Conservation (phyloP, 1,139 yeast species). For the Candida tropicalis region DNA sequence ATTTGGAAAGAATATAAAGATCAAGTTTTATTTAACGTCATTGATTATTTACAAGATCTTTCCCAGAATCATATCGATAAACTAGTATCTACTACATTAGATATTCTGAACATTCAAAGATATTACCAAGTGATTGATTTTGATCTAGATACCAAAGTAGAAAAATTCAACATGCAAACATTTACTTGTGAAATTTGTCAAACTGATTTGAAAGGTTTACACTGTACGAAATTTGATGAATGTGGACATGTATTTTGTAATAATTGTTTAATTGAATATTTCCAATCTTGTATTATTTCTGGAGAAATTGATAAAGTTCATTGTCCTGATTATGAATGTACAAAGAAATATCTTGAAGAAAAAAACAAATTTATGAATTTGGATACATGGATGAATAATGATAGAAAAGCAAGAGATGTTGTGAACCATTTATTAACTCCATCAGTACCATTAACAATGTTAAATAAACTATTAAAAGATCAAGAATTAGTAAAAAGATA, state of each 20-base stretch:
- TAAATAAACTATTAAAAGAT: constrained; percentile 30
- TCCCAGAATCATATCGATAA: constrained; percentile 18
- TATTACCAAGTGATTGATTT: constrained; percentile 15
- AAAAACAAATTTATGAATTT: constrained; percentile 26
- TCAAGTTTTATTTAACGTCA: constrained; percentile 45
- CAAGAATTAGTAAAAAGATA: constrained; percentile 40
- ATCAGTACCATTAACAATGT: constrained; percentile 32
- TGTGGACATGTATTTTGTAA: constrained; percentile 61
- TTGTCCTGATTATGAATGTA: constrained; percentile 60
- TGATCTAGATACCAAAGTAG: constrained; percentile 14
- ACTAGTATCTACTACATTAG: constrained; percentile 12
- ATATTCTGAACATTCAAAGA: constrained; percentile 16
- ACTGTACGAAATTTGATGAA: constrained; percentile 42
- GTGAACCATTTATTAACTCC: constrained; percentile 37
- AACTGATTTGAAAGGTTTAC: constrained; percentile 49
- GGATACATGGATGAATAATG: constrained; percentile 22
- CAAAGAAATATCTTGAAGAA: constrained; percentile 23
- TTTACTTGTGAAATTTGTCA: constrained; percentile 66
- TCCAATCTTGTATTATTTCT: constrained; percentile 42
- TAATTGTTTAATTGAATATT: constrained; percentile 51
- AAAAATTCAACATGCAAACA: constrained; percentile 39
- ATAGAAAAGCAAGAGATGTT: constrained; percentile 28
- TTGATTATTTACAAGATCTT: constrained; percentile 45
- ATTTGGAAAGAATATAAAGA: constrained; percentile 45
- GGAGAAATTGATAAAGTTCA: constrained; percentile 59